Percentiles rank a stretch among this genome's conserved stretches.
Evolutionary conservation across 2,329 filamentous ascomycete species (phyloP).

Genomic region (Endothia cerciana): DNA sequence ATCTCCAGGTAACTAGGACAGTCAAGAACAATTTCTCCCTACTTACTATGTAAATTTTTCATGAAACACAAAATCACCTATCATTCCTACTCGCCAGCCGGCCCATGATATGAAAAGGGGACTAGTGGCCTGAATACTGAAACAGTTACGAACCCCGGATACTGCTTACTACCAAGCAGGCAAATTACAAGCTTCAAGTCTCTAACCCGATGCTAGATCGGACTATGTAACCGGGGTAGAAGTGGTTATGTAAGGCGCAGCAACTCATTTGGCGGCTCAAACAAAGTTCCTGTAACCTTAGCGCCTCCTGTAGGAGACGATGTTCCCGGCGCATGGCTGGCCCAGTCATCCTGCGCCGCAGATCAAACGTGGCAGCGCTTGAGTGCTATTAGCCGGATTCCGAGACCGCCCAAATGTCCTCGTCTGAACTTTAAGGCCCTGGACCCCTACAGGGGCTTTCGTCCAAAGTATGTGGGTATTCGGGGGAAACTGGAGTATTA

Average conservation of each 20-base stretch:
- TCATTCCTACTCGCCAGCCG: neutral
- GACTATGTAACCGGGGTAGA: neutral
- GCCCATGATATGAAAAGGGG: neutral
- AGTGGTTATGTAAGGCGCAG: neutral
- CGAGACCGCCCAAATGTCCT: neutral
- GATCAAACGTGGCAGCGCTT: slow-evolving; percentile 24
- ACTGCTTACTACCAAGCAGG: neutral
- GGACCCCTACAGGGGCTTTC: slow-evolving; percentile 9
- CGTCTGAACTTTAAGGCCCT: neutral
- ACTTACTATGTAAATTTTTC: no score
- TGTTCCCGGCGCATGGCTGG: slow-evolving; percentile 3
- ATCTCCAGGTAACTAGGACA: no score
- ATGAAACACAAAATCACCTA: neutral
- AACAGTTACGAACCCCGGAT: neutral
- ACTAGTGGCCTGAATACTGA: neutral
- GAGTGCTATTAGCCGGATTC: neutral
- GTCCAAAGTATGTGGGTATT: slow-evolving; percentile 6
- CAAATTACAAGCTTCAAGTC: neutral
- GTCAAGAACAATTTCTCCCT: no score
- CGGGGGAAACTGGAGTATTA: neutral
- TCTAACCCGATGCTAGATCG: neutral
- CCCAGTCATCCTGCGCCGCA: slow-evolving; percentile 21
- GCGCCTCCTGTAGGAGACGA: neutral
- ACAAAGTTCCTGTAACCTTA: neutral
- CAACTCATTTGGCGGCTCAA: slow-evolving; percentile 2